Conservation (phyloP, 2,329 filamentous ascomycete species). For the Pezicula carpinea region DNA sequence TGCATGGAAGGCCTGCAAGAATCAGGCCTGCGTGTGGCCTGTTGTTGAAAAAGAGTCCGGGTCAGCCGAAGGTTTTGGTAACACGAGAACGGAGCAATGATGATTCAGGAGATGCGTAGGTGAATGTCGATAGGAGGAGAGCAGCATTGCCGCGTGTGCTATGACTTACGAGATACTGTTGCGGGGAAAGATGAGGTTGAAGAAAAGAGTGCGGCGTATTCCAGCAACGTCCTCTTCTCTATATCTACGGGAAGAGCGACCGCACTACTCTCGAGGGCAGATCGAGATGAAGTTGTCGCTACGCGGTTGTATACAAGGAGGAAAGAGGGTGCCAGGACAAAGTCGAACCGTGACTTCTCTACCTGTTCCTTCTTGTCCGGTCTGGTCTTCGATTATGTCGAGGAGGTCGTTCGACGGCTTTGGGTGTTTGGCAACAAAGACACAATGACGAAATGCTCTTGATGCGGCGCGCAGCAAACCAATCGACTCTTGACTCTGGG, state of each 20-base stretch:
- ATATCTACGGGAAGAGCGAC: conserved; percentile 12
- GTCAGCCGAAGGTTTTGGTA: conserved; percentile 17
- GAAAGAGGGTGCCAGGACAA: conserved; percentile 22
- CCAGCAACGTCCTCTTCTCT: conserved; percentile 20
- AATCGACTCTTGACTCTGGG: conserved; percentile 1
- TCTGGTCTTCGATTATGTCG: background rate
- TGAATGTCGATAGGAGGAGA: background rate
- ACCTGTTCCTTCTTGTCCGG: conserved; percentile 23
- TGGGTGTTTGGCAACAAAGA: background rate
- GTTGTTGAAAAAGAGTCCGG: conserved; percentile 5
- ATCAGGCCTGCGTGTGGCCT: conserved; percentile 13
- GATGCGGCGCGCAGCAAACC: background rate
- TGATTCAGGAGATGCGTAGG: background rate
- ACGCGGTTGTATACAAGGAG: conserved; percentile 7
- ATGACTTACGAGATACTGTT: conserved; percentile 19
- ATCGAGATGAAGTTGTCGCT: background rate
- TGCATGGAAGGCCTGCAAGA: conserved; percentile 16
- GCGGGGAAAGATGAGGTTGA: conserved; percentile 3
- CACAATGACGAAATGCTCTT: background rate
- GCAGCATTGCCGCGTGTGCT: conserved; percentile 6
- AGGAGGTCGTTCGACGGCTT: conserved; percentile 1
- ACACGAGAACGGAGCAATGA: conserved; percentile 6
- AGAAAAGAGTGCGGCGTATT: conserved; percentile 24
- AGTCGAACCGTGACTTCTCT: conserved; percentile 21
- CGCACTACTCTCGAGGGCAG: background rate